These are phyloP conservation scores for Oropetium thomaeum DNA, from an alignment of 176 grass and related monocot genomes.

Conservation along the genomic window DNA sequence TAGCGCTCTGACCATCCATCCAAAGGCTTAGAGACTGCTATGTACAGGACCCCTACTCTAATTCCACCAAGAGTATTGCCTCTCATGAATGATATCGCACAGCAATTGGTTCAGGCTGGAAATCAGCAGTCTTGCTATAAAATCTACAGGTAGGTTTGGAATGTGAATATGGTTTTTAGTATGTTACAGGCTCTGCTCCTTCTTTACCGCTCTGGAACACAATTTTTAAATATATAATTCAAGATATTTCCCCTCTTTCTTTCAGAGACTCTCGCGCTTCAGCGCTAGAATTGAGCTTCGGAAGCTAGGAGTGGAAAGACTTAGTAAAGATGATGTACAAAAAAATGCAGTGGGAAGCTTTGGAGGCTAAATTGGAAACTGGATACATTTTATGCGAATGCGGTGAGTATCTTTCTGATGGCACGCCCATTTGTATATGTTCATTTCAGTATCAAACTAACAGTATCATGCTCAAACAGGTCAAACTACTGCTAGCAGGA, in stretches of 20 bases:
- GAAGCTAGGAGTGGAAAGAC: conserved; percentile 81
- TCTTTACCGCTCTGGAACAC: not conserved
- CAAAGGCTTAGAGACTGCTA: conserved; percentile 69
- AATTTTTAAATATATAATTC: not conserved
- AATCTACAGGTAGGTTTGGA: conserved; percentile 27
- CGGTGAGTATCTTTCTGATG: conserved; percentile 46
- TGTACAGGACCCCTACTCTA: conserved; percentile 71
- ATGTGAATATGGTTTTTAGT: not conserved
- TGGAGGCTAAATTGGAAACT: conserved; percentile 96
- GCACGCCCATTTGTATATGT: not conserved
- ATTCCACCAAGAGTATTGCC: conserved; percentile 80
- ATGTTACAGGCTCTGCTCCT: not conserved
- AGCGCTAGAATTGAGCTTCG: conserved; percentile 70
- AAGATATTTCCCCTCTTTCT: conserved; percentile 14
- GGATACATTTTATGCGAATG: conserved; percentile 93
- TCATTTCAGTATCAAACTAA: conserved; percentile 23
- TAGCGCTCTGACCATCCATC: conserved; percentile 46
- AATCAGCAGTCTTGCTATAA: conserved; percentile 61
- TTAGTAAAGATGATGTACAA: conserved; percentile 95
- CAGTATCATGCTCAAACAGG: conserved; percentile 45
- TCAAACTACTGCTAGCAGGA: conserved; percentile 75
- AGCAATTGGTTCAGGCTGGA: conserved; percentile 87
- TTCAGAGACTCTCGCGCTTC: conserved; percentile 68
- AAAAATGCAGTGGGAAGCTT: conserved; percentile 92
- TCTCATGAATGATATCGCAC: conserved; percentile 84